Evolutionary conservation across 371 early-diverging fungal species (phyloP).

Genomic region (Fennellomyces sp.): DNA sequence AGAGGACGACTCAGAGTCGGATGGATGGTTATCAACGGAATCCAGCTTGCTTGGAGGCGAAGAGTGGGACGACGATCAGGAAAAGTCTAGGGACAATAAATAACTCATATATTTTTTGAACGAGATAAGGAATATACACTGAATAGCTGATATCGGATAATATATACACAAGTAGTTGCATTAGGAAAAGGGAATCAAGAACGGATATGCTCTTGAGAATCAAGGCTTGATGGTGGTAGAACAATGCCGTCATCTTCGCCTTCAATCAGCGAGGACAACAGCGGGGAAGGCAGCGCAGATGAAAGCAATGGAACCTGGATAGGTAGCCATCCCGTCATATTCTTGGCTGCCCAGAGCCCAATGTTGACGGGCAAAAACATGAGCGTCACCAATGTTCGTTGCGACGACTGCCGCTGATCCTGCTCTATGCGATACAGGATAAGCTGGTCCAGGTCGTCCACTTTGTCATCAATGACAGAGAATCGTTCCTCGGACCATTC

Average conservation of each 20-base stretch:
- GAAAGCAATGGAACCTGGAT: background rate
- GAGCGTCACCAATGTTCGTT: conserved; percentile 18
- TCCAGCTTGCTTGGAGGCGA: conserved; percentile 2
- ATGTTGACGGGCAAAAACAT: conserved; percentile 31
- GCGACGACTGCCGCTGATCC: conserved; percentile 38
- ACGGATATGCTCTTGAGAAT: too few species aligned
- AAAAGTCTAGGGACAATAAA: background rate
- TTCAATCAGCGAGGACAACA: background rate
- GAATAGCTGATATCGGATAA: too few species aligned
- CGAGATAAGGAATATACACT: too few species aligned
- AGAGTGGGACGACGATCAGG: background rate
- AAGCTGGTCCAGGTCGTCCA: conserved; percentile 54
- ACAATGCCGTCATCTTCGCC: background rate
- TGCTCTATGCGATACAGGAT: conserved; percentile 54
- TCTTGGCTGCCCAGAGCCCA: conserved; percentile 14
- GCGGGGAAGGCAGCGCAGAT: background rate
- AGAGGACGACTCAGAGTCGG: background rate
- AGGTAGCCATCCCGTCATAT: conserved; percentile 5
- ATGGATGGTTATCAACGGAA: conserved; percentile 1
- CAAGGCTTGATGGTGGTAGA: background rate
- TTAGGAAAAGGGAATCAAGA: too few species aligned
- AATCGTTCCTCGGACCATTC: conserved; percentile 61
- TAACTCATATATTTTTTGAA: too few species aligned
- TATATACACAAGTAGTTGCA: too few species aligned
- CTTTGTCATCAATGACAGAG: conserved; percentile 45